Base-by-base conservation (phyloP, 768 basidiomycete genomes). In the Kwoniella newhampshirensis region DNA sequence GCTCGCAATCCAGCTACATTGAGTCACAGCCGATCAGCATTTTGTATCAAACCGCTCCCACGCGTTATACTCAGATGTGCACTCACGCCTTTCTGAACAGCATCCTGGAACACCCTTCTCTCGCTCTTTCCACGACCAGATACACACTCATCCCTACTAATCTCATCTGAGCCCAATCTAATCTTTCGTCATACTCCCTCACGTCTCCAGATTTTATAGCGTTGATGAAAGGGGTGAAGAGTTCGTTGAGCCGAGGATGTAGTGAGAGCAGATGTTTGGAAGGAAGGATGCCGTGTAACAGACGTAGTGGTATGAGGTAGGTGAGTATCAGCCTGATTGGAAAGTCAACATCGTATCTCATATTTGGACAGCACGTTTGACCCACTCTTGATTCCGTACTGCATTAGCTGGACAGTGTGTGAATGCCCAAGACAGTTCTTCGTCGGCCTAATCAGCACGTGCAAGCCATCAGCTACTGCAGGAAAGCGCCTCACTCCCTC, bases 71-170 rank as follows among this genome's bases (percentile, higher is more conserved):
- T 42, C 18, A 20, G 41, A 27, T 40, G 3, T 15, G 2, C 11
- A 77, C 79, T 67, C 61, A 81, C 78, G 78, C 78, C 58, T 77
- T 77, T 64, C 75, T 77, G 56, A 97, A 91, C 30, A 94, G 77
- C 7, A 88, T 83, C 44, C 94, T 80, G 50, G 97, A 79, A 68
- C 90, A 93, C 3, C 89, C 81, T 74, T 96, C 92, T 37, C 94
- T 79, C 8, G 88, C 91, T 60, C 86, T 85, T 77, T 98, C 94
- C 1, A 97, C 79, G 1, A 87, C 86, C 12, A 96, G 81, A 82
- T 86, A 92, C 7, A 91, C 80, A 60, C 89, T 93, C 44, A 92
- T 81, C 49, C 89, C 87, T n/a, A 96, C 83, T 5, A 97, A 81
- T 40, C 86, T 78, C 44, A 81, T 79, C 72, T 94, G 89, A 48